Conservation (phyloP, 1,284 basidiomycete species). For the Meripilus lineatus region DNA sequence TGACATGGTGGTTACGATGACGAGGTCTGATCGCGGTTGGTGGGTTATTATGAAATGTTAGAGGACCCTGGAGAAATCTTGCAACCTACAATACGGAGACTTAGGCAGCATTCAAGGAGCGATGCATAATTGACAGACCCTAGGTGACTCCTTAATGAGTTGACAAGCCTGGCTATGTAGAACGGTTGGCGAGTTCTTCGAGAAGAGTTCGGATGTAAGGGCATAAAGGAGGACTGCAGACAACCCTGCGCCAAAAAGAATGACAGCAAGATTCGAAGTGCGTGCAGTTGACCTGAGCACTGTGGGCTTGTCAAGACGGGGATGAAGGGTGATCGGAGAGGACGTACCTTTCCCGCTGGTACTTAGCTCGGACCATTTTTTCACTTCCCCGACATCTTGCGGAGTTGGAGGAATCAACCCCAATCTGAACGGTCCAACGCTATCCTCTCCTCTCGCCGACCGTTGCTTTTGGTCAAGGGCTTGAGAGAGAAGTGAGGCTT, state of each 20-base stretch:
- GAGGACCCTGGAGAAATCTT: slow-evolving; percentile 57
- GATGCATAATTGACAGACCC: slow-evolving; percentile 38
- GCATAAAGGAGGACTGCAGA: slow-evolving; percentile 83
- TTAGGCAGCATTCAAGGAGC: neutral
- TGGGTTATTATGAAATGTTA: slow-evolving; percentile 74
- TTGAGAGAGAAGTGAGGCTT: slow-evolving; percentile 57
- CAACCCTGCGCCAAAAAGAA: slow-evolving; percentile 77
- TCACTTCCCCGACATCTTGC: slow-evolving; percentile 50
- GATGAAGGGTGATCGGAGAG: neutral
- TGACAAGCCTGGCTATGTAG: slow-evolving; percentile 86
- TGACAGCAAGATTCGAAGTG: slow-evolving; percentile 80
- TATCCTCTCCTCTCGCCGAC: slow-evolving; percentile 43
- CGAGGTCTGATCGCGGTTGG: slow-evolving; percentile 66
- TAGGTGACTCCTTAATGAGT: slow-evolving; percentile 69
- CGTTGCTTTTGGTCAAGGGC: slow-evolving; percentile 60
- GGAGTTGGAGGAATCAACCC: slow-evolving; percentile 59
- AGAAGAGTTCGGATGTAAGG: slow-evolving; percentile 85
- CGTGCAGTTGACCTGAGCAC: slow-evolving; percentile 78
- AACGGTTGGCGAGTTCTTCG: slow-evolving; percentile 88
- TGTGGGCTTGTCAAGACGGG: slow-evolving; percentile 23
- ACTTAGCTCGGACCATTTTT: slow-evolving; percentile 81
- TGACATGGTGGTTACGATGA: slow-evolving; percentile 74
- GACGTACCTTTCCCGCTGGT: slow-evolving; percentile 76
- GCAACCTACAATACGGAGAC: slow-evolving; percentile 43
- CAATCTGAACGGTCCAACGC: slow-evolving; percentile 79